A percentile compares a stretch with the other conserved stretches of the same genome.
phyloP scores from a whole-genome alignment of 495 filamentous ascomycete species.

The Xylaria intraflava region DNA sequence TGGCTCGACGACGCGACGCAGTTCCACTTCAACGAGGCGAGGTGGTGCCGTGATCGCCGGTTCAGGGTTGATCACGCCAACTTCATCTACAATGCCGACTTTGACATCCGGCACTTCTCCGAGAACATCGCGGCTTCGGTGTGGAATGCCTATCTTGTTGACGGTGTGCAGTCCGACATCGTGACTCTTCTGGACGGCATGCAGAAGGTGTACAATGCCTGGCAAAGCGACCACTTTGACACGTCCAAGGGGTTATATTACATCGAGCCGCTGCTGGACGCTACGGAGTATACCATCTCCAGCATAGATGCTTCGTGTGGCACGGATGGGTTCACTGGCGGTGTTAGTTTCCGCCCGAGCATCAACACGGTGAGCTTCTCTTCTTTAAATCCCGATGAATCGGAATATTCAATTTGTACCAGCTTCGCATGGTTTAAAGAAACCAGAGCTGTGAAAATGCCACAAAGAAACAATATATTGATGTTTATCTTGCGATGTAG shows the following conservation, averaged over 20 bases:
- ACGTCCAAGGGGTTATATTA: constrained; percentile 23
- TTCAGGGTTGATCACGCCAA: constrained; percentile 25
- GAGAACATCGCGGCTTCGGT: constrained; percentile 24
- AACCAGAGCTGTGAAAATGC: too few species aligned
- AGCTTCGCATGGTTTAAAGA: too few species aligned
- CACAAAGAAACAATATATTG: neutral
- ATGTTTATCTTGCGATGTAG: neutral
- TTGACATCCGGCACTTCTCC: constrained; percentile 16
- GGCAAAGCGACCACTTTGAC: constrained; percentile 18
- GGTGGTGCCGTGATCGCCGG: constrained; percentile 29
- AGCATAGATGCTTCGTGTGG: constrained; percentile 23
- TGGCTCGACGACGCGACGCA: constrained; percentile 23
- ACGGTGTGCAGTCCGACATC: constrained; percentile 20
- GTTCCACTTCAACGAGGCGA: constrained; percentile 28
- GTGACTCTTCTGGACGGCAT: constrained; percentile 17
- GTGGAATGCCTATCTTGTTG: constrained; percentile 28
- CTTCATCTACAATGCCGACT: constrained; percentile 15
- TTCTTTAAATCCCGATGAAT: too few species aligned
- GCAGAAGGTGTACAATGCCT: constrained; percentile 13
- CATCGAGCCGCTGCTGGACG: constrained; percentile 26
- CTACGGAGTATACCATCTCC: constrained; percentile 30
- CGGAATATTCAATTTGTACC: too few species aligned
- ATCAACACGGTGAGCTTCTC: constrained; percentile 18
- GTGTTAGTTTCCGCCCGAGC: constrained; percentile 25
- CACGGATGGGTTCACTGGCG: constrained; percentile 23